phyloP scores from a whole-genome alignment of 78 protist genomes.

The Cavenderia fasciculata region DNA sequence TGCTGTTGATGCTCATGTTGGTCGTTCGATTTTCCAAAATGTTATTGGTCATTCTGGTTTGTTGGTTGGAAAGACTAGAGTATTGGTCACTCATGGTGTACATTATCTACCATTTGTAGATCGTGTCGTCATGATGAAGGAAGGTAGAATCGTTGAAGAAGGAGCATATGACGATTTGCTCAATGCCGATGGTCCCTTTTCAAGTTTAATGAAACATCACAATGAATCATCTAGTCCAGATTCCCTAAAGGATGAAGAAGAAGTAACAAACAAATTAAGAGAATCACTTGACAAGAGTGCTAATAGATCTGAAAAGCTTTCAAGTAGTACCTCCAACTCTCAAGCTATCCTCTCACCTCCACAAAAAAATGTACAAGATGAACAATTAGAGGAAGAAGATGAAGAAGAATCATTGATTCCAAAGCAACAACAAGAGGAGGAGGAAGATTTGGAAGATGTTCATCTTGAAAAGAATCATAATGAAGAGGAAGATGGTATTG shows the following conservation, averaged over 20 bases:
- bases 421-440: too few relatives aligned
- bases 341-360: slow-evolving; percentile 17
- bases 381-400: neutral
- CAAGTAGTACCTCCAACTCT: neutral
- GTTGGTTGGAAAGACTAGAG: slow-evolving; percentile 72
- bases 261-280: neutral
- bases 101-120: slow-evolving; percentile 77
- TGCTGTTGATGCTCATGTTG: slow-evolving; percentile 94
- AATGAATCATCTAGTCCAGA: neutral
- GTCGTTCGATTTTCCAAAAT: slow-evolving; percentile 76
- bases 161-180: slow-evolving; percentile 79
- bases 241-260: neutral
- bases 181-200: slow-evolving; percentile 37
- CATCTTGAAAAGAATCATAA: slow-evolving; percentile 1
- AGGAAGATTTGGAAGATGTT: slow-evolving; percentile 38
- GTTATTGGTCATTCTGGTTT: slow-evolving; percentile 64
- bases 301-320: neutral
- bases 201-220: slow-evolving; percentile 54
- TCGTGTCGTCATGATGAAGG: slow-evolving; percentile 77
- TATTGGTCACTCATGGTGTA: slow-evolving; percentile 89
- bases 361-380: neutral
- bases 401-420: too few relatives aligned
- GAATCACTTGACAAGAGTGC: slow-evolving; percentile 8
- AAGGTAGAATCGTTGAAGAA: slow-evolving; percentile 80
- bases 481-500: neutral